Base-by-base conservation (phyloP, 352 stramenopile species). In the Globisporangium ultimum region DNA sequence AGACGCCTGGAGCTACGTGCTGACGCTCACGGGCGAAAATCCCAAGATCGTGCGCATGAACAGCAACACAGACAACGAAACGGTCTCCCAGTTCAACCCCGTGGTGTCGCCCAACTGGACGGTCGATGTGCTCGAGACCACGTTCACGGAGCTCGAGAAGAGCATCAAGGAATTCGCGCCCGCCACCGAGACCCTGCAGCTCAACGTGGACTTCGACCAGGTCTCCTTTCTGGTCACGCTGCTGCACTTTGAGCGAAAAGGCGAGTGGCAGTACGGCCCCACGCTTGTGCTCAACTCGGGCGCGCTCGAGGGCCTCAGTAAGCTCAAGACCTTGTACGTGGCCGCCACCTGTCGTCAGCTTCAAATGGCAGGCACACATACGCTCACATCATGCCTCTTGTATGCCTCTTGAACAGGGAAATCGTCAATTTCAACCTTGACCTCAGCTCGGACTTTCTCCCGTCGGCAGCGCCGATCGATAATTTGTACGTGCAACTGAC, bases 361-460 rank as follows among this genome's bases (percentile, higher is more conserved):
- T 32, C 5, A n/a, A n/a, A n/a, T n/a, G n/a, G n/a, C n/a, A n/a
- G n/a, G n/a, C n/a, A 32, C 24, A 32, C 21, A 43, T 17, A 43
- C 8, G 38, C 38, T 43, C 2, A n/a, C 34, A 36, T 61, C 20
- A 32, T 49, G 36, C 20, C 18, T 28, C 28, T 58, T 41, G 21
- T 42, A n/a, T 45, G 40, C 38, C 38, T 43, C 38, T 17, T 32
- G 46, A 12, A 48, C 49, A 72, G 66, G 22, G 68, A 73, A 56
- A 60, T 85, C 28, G 50, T 61, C 24, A 66, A 70, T 17, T 70
- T 86, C 56, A 75, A 74, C 48, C 53, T 78, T 0, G 40, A 15
- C 17, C 40, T 45, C 40, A n/a, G 40, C 12, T 4, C 40, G 17
- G 55, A 66, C 73, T 18, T 71, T 86, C 65, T 86, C 24, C 65